Evolutionary conservation across 2,329 filamentous ascomycete species (phyloP), one percentile per base, ranked within the genome.

Genomic region (Didymella pinodella): DNA sequence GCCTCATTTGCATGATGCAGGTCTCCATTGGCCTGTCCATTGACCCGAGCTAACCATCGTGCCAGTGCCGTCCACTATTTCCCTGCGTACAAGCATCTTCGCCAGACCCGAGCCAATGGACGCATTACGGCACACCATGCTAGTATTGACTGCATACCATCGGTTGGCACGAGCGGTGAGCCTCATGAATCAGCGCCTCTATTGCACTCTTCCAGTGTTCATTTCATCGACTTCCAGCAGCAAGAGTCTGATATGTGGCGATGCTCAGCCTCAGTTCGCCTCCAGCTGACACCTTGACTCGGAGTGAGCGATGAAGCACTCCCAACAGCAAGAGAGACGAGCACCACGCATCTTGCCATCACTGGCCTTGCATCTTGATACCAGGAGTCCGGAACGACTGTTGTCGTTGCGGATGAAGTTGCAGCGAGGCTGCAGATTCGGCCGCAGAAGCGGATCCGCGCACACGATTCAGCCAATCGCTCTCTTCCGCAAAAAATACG

Each of bases 241-340:
- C 45, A 36, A 18, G 2, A 2, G 7, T 36, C 12, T 2, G 7
- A 7, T 2, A 0, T 5, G 45, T 36, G 45, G 45, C 45, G 12
- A 48, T 7, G 31, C 31, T 48, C 45, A 48, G 31, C 45, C 29
- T 34, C 45, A 48, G 25, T n/a, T 44, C 40, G 41, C 41, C 20
- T 20, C 10, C 45, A 10, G 12, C 45, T 34, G 45, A 34, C 12
- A 34, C 32, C 14, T 34, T n/a, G 32, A 34, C 32, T 36, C 32
- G 16, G 32, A n/a, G 32, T 36, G 32, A 16, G 32, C 14, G 32
- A 34, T n/a, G 4, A n/a, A 34, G 4, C 3, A 34, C 4, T 7
- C 2, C 16, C 14, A 16, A 34, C 14, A 16, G 14, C 29, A 34
- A 1, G 32, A n/a, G 32, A n/a, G 32, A 34, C 7, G 14, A n/a